These are phyloP conservation scores for Rugonectria rugulosa DNA, from an alignment of 2,329 filamentous ascomycete species.

Conservation along the genomic window DNA sequence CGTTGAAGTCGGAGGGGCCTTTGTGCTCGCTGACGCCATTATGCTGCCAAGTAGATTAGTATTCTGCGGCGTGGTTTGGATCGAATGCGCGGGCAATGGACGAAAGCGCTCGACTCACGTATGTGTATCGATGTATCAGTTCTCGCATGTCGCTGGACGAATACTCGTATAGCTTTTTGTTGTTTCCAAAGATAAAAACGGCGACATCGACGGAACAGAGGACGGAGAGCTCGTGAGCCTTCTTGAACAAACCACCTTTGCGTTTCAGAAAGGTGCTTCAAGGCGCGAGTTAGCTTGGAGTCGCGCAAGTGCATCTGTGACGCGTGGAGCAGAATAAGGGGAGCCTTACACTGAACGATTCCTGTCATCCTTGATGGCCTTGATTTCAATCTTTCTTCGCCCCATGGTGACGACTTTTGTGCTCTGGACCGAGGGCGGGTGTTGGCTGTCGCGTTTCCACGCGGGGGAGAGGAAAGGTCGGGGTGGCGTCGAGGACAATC, in stretches of 20 bases:
- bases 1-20: constrained; percentile 89
- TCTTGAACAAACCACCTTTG: constrained; percentile 99
- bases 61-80: constrained; percentile 10
- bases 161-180: constrained; percentile 99
- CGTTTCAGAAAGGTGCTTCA: constrained; percentile 94
- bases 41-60: constrained; percentile 65
- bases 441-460: constrained; percentile 31
- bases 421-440: constrained; percentile 21
- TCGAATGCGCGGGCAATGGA: not conserved
- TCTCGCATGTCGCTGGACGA: constrained; percentile 94
- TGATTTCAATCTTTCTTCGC: constrained; percentile 99
- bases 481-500: constrained; percentile 17
- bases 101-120: constrained; percentile 66
- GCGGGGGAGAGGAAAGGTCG: constrained; percentile 21
- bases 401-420: constrained; percentile 69
- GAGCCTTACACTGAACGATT: constrained; percentile 92
- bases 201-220: constrained; percentile 98
- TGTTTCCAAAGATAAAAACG: constrained; percentile 97
- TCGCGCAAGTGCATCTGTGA: constrained; percentile 2
- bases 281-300: constrained; percentile 30
- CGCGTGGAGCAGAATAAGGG: not conserved
- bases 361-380: constrained; percentile 97
- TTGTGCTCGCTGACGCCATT: constrained; percentile 95
- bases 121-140: constrained; percentile 87
- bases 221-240: constrained; percentile 97